Percentiles rank a stretch among this genome's conserved stretches.
Conservation (phyloP, 1,284 basidiomycete genomes). For the Malassezia sp. region DNA sequence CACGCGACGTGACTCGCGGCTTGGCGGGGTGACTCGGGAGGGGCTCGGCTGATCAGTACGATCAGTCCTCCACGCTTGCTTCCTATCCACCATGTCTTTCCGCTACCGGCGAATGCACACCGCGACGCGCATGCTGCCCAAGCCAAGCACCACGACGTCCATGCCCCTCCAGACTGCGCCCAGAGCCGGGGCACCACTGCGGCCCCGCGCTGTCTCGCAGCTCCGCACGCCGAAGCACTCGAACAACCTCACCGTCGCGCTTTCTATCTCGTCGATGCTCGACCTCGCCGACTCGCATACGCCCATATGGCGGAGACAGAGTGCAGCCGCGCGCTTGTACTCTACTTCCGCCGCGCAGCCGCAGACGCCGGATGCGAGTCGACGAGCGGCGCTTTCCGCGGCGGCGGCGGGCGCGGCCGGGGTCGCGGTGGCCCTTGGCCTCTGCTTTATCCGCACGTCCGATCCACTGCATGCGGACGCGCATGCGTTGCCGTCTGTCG, state of each 20-base stretch:
- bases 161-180: too few species aligned
- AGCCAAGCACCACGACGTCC: too few species aligned
- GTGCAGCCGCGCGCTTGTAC: neutral
- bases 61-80: too few species aligned
- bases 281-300: neutral
- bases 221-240: conserved; percentile 7
- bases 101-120: neutral
- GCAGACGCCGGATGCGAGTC: too few species aligned
- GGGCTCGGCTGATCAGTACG: too few species aligned
- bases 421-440: neutral
- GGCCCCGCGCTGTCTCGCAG: conserved; percentile 5
- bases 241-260: neutral
- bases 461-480: conserved; percentile 2
- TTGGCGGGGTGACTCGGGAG: too few species aligned
- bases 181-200: too few species aligned
- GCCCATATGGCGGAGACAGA: neutral
- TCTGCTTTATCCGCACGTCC: neutral
- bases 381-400: neutral
- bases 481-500: too few species aligned
- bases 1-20: too few species aligned
- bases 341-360: neutral
- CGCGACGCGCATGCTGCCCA: too few species aligned
- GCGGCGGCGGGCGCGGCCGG: neutral
- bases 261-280: conserved; percentile 1
- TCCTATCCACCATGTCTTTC: neutral